A percentile compares a stretch with the other conserved stretches of the same genome.
Evolutionary conservation across 225 moss, liverwort and hornwort species (phyloP).

Genomic region (Pseudoscleropodium purum): DNA sequence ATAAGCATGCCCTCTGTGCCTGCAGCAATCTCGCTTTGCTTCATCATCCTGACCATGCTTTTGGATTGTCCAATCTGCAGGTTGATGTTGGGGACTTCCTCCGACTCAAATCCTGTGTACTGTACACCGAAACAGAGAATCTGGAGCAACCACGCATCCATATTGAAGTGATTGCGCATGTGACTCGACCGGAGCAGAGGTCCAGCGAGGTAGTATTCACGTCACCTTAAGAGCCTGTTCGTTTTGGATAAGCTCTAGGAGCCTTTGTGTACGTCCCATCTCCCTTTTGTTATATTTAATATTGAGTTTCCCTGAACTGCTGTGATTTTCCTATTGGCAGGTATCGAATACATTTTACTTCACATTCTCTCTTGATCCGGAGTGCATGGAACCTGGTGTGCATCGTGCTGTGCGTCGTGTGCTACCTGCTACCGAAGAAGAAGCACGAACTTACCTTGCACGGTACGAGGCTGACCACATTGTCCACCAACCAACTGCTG

Average conservation of each 20-base stretch:
- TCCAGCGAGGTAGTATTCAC: constrained; percentile 52
- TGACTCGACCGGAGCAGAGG: constrained; percentile 75
- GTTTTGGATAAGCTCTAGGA: not conserved
- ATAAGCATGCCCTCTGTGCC: not conserved
- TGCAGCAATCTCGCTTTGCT: not conserved
- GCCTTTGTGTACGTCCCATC: not conserved
- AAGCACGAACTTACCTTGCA: constrained; percentile 64
- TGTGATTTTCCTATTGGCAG: constrained; percentile 16
- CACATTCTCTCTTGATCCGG: constrained; percentile 70
- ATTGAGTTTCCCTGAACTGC: not conserved
- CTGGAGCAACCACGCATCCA: constrained; percentile 64
- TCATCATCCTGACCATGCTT: not conserved
- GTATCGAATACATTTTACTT: constrained; percentile 95
- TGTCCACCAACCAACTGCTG: constrained; percentile 6
- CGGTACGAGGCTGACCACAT: constrained; percentile 78
- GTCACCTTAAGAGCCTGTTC: not conserved
- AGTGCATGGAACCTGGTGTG: constrained; percentile 32
- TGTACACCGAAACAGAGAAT: constrained; percentile 81
- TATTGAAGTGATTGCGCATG: constrained; percentile 83
- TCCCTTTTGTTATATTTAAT: not conserved
- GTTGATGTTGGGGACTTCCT: constrained; percentile 94
- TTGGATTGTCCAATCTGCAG: constrained; percentile 16
- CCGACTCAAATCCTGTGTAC: constrained; percentile 77
- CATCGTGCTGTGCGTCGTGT: constrained; percentile 54
- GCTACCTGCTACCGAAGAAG: constrained; percentile 77